These are phyloP conservation scores for Talaromyces albobiverticillius DNA, from an alignment of 2,329 filamentous ascomycete genomes.

Conservation along the genomic window DNA sequence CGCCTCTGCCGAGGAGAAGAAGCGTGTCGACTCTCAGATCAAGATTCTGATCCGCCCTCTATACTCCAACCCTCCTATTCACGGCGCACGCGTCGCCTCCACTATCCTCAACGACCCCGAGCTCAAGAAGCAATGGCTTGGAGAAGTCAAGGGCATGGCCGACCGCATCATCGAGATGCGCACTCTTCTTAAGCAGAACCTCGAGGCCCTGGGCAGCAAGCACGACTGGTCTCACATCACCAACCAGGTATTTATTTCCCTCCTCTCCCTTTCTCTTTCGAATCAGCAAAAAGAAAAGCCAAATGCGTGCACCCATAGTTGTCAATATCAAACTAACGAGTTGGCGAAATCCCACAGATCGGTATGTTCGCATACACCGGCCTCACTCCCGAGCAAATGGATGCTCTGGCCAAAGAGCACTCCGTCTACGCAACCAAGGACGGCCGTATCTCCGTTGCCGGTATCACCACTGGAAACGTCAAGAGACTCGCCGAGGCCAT, in stretches of 20 bases:
- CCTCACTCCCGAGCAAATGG: slow-evolving; percentile 87
- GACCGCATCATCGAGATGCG: slow-evolving; percentile 99
- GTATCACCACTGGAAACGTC: slow-evolving; percentile 50
- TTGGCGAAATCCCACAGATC: slow-evolving; percentile 55
- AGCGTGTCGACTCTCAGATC: slow-evolving; percentile 93
- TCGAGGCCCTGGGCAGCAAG: slow-evolving; percentile 91
- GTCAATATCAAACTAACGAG: neutral
- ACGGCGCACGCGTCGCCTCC: slow-evolving; percentile 90
- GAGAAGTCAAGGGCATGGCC: slow-evolving; percentile 97
- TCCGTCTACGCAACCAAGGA: slow-evolving; percentile 94
- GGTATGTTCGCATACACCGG: slow-evolving; percentile 99
- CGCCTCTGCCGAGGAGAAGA: slow-evolving; percentile 83
- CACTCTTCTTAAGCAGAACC: slow-evolving; percentile 86
- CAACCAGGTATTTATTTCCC: slow-evolving; percentile 58
- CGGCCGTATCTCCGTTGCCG: slow-evolving; percentile 51
- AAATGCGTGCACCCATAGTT: no score
- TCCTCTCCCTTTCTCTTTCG: neutral
- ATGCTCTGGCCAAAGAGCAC: slow-evolving; percentile 85
- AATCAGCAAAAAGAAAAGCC: neutral
- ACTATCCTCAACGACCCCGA: slow-evolving; percentile 83
- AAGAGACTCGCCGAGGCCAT: slow-evolving; percentile 50
- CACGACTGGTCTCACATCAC: slow-evolving; percentile 99
- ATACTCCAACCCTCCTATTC: slow-evolving; percentile 97
- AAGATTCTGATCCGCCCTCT: slow-evolving; percentile 96
- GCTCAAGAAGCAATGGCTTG: slow-evolving; percentile 91